A percentile compares a stretch with the other conserved stretches of the same genome.
These are phyloP conservation scores for Botrytis tulipae DNA, from an alignment of 2,329 filamentous ascomycete genomes.

Conservation along the genomic window DNA sequence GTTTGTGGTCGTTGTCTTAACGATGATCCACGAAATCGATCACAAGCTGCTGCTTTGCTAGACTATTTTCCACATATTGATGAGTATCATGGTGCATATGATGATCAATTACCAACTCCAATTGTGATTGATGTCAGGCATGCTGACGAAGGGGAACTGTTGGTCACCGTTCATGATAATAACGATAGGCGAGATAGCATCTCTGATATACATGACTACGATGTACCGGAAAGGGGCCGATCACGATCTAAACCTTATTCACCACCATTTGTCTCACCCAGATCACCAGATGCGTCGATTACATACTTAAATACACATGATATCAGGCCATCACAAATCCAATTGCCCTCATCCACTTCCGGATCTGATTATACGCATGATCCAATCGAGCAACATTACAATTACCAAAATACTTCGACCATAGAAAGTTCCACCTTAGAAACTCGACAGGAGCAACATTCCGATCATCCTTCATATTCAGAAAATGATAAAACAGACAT, in stretches of 20 bases:
- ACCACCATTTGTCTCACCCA: conserved; percentile 17
- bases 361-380: conserved; percentile 25
- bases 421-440: conserved; percentile 17
- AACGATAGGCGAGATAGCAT: neutral
- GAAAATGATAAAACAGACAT: conserved; percentile 6
- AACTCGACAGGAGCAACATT: conserved; percentile 15
- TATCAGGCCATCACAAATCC: conserved; percentile 10
- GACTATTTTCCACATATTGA: conserved; percentile 59
- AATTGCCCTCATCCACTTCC: conserved; percentile 24
- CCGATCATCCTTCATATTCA: neutral
- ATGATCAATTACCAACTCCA: conserved; percentile 26
- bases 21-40: conserved; percentile 67
- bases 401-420: conserved; percentile 14
- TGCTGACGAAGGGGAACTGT: conserved; percentile 19
- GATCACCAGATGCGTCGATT: neutral
- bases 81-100: conserved; percentile 25
- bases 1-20: conserved; percentile 71
- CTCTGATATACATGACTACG: conserved; percentile 20
- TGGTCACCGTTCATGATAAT: conserved; percentile 18
- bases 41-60: conserved; percentile 71
- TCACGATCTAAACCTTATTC: conserved; percentile 32
- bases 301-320: neutral
- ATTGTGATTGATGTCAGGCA: conserved; percentile 36
- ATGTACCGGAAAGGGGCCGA: conserved; percentile 36
- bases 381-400: conserved; percentile 7